Base-by-base conservation (phyloP, 148 eudicot species). In the Pharnaceum exiguum region DNA sequence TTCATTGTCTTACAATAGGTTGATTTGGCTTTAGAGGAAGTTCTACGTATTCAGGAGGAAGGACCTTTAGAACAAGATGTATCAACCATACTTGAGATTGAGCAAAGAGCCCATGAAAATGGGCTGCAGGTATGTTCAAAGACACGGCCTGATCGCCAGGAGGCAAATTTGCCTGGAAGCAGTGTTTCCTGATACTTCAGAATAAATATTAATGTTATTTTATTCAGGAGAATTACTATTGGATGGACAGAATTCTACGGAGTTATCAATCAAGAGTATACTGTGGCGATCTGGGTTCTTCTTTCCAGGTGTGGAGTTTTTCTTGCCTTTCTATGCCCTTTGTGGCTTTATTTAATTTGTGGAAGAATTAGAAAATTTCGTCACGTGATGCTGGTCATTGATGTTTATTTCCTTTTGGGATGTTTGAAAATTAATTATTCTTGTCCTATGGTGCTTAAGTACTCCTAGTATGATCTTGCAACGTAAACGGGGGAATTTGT, bases 241-340 rank as follows among this genome's bases (percentile, higher is more conserved):
- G 90, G 97, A 78, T 89, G 46, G 95, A 89, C 56, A 81, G 81
- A 62, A 77, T 89, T 64, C 66, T 89, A 54, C 77, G 87, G 51
- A 75, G 97, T 73, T 89, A 89, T 67, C 97, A 89, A 64, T 86
- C 97, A 51, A 77, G 97, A 71, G 71, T 79, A 58, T 89, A 83
- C 74, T 73, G 82, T 57, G 95, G 95, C 60, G 86, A 83, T 59
- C 58, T 86, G 31, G 88, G 87, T 45, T 60, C 81, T 56, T 73
- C 96, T 57, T 89, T 86, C 72, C 67, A 82, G 86, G 96, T 88
- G 7, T 46, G 21, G 12, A 5, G 26, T 16, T 22, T 19, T 40
- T 6, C 17, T 40, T 30, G 35, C 5, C 22, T 55, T 33, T 33
- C 36, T 43, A 32, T 18, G 37, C 5, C 30, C n/a, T n/a, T n/a